phyloP scores from a whole-genome alignment of 768 basidiomycete species.

The Collybia sordida region DNA sequence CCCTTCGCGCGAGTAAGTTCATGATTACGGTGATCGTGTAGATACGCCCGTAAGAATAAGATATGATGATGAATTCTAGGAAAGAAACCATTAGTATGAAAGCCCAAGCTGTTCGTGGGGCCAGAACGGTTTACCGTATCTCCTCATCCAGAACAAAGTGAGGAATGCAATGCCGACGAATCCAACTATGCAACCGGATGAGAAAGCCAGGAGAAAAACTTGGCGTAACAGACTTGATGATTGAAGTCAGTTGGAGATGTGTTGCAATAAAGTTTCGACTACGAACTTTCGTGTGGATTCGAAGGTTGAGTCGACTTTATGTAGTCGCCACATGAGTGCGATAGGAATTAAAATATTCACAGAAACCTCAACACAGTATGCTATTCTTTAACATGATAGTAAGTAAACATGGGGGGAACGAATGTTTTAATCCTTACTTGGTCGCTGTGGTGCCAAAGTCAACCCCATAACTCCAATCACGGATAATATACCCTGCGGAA shows the following conservation, averaged over 20 bases:
- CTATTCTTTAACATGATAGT: background rate
- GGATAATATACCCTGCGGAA: background rate
- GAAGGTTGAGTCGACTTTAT: constrained; percentile 5
- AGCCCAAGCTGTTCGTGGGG: background rate
- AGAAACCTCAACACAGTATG: constrained; percentile 3
- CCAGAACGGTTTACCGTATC: background rate
- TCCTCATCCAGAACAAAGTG: constrained; percentile 2
- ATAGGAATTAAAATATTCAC: constrained; percentile 9
- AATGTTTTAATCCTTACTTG: constrained; percentile 1
- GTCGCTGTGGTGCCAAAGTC: constrained; percentile 7
- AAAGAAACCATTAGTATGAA: background rate
- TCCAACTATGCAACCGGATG: constrained; percentile 7
- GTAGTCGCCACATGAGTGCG: constrained; percentile 11
- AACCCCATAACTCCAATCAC: background rate
- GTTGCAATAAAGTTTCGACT: background rate
- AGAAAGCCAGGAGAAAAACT: constrained; percentile 4
- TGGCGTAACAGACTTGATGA: constrained; percentile 9
- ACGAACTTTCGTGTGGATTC: constrained; percentile 7
- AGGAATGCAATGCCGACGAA: constrained; percentile 5
- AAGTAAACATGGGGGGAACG: background rate
- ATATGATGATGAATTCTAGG: constrained; percentile 8
- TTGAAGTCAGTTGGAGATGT: background rate
- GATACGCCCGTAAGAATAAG: constrained; percentile 8
- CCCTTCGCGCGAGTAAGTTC: constrained; percentile 3
- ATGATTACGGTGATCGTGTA: constrained; percentile 12